These are phyloP conservation scores for Arachis monticola DNA, from an alignment of 331 rosid genomes.

Conservation along the genomic window DNA sequence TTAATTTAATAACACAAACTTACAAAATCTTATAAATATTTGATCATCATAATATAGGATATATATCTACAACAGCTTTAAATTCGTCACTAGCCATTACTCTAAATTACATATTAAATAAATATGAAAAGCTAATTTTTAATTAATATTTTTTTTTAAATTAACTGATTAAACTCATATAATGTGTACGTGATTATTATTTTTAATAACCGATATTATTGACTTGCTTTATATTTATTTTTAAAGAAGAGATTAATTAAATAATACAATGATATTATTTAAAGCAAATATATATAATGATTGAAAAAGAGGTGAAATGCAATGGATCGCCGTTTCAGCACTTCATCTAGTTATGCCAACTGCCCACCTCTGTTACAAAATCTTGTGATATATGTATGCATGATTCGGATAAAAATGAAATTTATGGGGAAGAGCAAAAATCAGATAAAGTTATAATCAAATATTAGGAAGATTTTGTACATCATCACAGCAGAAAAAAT, in stretches of 20 bases:
- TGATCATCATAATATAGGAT: not conserved
- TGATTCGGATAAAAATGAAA: not conserved
- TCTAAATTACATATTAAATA: too few species aligned
- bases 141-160: too few species aligned
- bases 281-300: too few species aligned
- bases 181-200: not conserved
- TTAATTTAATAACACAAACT: not conserved
- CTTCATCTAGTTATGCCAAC: not conserved
- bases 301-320: not conserved
- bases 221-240: not conserved
- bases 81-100: not conserved
- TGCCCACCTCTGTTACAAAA: not conserved
- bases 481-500: too few species aligned
- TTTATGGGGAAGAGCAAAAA: slow-evolving; percentile 8
- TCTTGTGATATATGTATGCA: not conserved
- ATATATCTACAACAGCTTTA: not conserved
- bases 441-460: not conserved
- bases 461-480: not conserved
- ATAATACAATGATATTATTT: not conserved
- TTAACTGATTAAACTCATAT: too few species aligned
- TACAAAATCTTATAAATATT: not conserved
- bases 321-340: slow-evolving; percentile 12
- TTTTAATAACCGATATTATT: too few species aligned
- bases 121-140: too few species aligned
- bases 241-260: not conserved